Evolutionary conservation across 225 moss, liverwort and hornwort genomes (phyloP), one percentile per base, ranked within the genome.

Genomic region (Thuidium tamariscinum): DNA sequence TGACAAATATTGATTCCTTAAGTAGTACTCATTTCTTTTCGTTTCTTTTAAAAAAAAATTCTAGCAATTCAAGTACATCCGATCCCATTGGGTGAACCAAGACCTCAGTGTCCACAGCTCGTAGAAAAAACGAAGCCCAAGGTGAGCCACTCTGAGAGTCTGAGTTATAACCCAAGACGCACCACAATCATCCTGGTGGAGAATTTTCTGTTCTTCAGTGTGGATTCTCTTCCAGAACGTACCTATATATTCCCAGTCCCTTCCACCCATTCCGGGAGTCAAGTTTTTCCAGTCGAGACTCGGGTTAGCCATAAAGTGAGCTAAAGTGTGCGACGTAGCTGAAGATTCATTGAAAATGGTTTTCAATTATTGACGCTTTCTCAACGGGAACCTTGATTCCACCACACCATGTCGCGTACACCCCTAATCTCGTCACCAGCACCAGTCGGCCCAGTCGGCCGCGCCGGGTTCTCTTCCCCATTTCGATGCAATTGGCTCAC

Each of bases 251-350:
- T 39, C 4, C 16, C 37, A 25, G 56, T 55, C 23, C 37, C 54
- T 37, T 2, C 52, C 71, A 73, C 59, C 72, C 51, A 36, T 67
- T 51, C 44, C 79, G 18, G 59, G 66, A 72, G 82, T 85, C 79
- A 36, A 74, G 41, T 82, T 80, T n/a, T 59, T 74, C 66, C 67
- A 89, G 87, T 66, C 84, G 19, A 74, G 67, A 78, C 78, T 56
- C 71, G 22, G 52, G 81, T 41, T 73, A 52, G 73, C 65, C 27
- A 55, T 42, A 87, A 87, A 87, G 79, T 66, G 52, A 74, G 62
- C 86, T 54, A 90, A 90, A 90, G 90, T 79, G 74, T 13, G 41
- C 69, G 84, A 66, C 63, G 41, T 26, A 54, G 25, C 62, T 84
- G 76, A 78, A 65, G 67, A 42, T 72, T 13, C 48, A 88, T 85